These are phyloP conservation scores for Monosporascus sp. DNA, from an alignment of 2,329 filamentous ascomycete species.

Conservation along the genomic window DNA sequence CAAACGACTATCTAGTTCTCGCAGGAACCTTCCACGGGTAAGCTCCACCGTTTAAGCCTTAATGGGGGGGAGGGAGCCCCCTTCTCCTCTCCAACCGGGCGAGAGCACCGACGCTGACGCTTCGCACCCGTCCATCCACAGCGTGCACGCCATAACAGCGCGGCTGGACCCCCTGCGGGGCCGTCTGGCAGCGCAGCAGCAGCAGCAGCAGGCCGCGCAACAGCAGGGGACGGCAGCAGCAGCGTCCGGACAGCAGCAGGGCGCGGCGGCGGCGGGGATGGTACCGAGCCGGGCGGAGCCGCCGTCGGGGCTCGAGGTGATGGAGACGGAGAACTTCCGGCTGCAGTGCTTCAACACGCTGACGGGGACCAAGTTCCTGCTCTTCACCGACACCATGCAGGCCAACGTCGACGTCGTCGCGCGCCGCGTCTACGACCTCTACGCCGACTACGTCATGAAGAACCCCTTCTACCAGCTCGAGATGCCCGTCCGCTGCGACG, in stretches of 20 bases:
- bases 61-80: background rate
- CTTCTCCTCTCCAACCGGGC: conserved; percentile 7
- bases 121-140: conserved; percentile 23
- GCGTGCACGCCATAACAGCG: conserved; percentile 64
- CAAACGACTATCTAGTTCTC: conserved; percentile 94
- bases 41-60: conserved; percentile 10
- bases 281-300: conserved; percentile 51
- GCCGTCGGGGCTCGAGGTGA: conserved; percentile 77
- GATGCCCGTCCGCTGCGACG: conserved; percentile 94
- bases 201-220: conserved; percentile 21
- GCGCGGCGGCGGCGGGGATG: background rate
- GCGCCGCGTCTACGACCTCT: conserved; percentile 84
- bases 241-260: background rate
- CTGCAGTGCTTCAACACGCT: conserved; percentile 94
- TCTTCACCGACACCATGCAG: conserved; percentile 89
- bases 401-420: conserved; percentile 81
- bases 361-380: conserved; percentile 89
- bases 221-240: conserved; percentile 17
- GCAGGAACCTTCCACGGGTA: conserved; percentile 97
- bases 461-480: conserved; percentile 98
- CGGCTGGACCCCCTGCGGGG: conserved; percentile 50
- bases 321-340: conserved; percentile 91
- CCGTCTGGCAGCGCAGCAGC: conserved; percentile 9
- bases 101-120: conserved; percentile 8
- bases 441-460: conserved; percentile 98